A percentile compares a stretch with the other conserved stretches of the same genome.
phyloP scores from a whole-genome alignment of 202 grass and related monocot genomes.

The Saccharum hybrid region DNA sequence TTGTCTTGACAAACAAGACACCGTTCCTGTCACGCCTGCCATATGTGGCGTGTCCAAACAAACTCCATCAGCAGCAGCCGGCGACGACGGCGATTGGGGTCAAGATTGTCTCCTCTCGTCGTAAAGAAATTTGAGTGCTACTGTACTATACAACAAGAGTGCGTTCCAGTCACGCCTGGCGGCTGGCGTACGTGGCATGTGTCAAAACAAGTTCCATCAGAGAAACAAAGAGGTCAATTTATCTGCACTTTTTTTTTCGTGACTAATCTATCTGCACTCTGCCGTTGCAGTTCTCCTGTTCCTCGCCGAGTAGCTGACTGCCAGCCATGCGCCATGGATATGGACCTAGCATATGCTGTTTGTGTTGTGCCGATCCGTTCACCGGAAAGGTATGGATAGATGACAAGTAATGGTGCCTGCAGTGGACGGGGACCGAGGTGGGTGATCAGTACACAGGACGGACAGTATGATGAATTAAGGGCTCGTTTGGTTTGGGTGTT shows the following conservation, averaged over 20 bases:
- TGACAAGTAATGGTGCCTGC: neutral
- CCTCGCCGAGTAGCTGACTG: neutral
- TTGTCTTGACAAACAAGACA: neutral
- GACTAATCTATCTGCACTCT: too few relatives aligned
- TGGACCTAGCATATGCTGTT: neutral
- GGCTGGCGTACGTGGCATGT: too few relatives aligned
- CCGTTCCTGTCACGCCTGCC: neutral
- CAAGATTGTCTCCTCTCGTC: too few relatives aligned
- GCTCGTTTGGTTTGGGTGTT: too few relatives aligned
- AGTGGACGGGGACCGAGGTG: neutral
- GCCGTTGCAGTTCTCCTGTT: neutral
- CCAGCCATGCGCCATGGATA: too few relatives aligned
- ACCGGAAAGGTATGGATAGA: neutral
- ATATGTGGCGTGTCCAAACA: neutral
- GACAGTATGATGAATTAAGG: neutral
- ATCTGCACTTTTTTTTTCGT: too few relatives aligned
- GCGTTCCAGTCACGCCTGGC: too few relatives aligned
- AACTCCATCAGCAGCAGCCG: neutral
- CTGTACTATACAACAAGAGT: too few relatives aligned
- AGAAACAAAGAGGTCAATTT: too few relatives aligned
- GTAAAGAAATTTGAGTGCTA: too few relatives aligned
- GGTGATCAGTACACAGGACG: neutral
- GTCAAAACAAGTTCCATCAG: too few relatives aligned
- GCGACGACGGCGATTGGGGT: too few relatives aligned
- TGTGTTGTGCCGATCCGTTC: neutral